These are phyloP conservation scores for Aphanomyces astaci DNA, from an alignment of 352 stramenopile genomes.

Conservation along the genomic window DNA sequence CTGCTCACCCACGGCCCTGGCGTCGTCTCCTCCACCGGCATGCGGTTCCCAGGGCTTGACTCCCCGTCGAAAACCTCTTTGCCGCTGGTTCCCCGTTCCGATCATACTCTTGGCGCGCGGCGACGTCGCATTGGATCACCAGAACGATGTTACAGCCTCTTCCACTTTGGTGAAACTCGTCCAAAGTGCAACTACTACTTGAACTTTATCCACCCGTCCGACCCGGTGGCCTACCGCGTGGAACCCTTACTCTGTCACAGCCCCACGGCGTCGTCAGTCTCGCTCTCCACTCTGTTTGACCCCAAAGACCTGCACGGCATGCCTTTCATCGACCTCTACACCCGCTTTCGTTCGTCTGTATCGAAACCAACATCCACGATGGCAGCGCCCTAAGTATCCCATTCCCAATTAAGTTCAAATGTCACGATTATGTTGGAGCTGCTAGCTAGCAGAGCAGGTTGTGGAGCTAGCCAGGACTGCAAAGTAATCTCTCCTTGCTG, in stretches of 20 bases:
- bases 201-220: conserved; percentile 89
- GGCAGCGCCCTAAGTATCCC: conserved; percentile 56
- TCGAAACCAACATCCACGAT: conserved; percentile 60
- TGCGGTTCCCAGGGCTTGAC: conserved; percentile 74
- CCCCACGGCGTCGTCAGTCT: conserved; percentile 71
- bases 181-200: conserved; percentile 73
- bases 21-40: conserved; percentile 49
- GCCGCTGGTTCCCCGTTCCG: conserved; percentile 72
- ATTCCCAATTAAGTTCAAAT: not conserved
- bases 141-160: conserved; percentile 58
- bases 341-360: conserved; percentile 74
- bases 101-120: conserved; percentile 80
- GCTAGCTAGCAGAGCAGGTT: too few relatives aligned
- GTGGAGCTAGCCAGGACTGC: too few relatives aligned
- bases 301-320: conserved; percentile 29
- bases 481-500: too few relatives aligned
- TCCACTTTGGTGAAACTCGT: conserved; percentile 47
- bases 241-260: conserved; percentile 65
- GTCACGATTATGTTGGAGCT: too few relatives aligned
- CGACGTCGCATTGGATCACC: conserved; percentile 56
- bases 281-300: conserved; percentile 34
- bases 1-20: conserved; percentile 75
- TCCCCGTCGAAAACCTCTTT: conserved; percentile 84
- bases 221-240: conserved; percentile 86
- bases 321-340: not conserved